Conservation (phyloP, 208 protist genomes). For the Tetramitus jugosus region DNA sequence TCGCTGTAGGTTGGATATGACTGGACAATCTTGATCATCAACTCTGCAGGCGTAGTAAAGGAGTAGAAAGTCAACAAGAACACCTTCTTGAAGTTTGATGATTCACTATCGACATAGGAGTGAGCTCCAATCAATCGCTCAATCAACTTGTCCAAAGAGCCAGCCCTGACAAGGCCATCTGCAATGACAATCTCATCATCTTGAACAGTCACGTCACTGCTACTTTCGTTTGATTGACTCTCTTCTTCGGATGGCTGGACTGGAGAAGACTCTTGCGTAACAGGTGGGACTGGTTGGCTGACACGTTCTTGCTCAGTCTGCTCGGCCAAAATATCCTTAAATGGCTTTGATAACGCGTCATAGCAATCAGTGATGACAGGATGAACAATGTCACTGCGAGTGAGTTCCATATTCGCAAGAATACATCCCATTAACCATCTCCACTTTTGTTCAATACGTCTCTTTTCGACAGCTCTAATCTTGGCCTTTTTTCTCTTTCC, state of each 20-base stretch:
- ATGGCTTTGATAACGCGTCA: not conserved
- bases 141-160: not conserved
- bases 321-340: not conserved
- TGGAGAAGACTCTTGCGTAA: not conserved
- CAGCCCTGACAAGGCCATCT: not conserved
- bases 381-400: no score
- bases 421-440: constrained; percentile 14
- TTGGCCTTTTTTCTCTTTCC: no score
- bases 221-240: no score
- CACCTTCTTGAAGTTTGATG: not conserved
- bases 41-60: not conserved
- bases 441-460: not conserved
- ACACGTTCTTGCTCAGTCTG: not conserved
- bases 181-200: not conserved
- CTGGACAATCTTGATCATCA: not conserved
- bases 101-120: not conserved
- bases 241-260: no score
- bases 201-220: not conserved
- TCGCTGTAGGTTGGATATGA: not conserved
- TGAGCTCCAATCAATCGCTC: not conserved
- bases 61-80: not conserved
- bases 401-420: not conserved
- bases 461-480: not conserved
- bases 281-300: no score
- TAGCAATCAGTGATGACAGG: no score